Base-by-base conservation (phyloP, 2,329 filamentous ascomycete species). In the Botrytis elliptica region DNA sequence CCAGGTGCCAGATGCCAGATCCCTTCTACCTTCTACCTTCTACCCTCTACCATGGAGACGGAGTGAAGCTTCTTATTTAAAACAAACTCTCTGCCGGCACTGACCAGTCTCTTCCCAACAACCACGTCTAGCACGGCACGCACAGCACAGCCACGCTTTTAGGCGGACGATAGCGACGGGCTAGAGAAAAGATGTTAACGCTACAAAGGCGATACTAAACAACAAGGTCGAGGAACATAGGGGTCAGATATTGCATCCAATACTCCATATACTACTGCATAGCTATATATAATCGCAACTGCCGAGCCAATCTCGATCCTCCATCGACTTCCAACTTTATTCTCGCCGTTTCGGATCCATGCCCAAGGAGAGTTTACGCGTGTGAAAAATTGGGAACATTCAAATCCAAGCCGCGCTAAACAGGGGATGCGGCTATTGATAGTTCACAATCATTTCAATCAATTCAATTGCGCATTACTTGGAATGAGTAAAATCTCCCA, bases 391-490 rank as follows among this genome's bases (percentile, higher is more conserved):
- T 38, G 65, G 46, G 14, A 67, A n/a, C 14, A 42, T 29, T 42
- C 36, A 22, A 40, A 16, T 36, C 55, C n/a, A 57, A 14, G 46
- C 29, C 65, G 65, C 65, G 65, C 65, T 55, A 68, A 29, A 57
- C 40, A 57, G 49, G 52, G 52, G 52, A 38, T 49, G 66, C 49
- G 66, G 66, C 66, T 57, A 57, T 68, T 40, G 33, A 38, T 40
- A 67, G 25, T 38, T 42, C 60, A 18, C 42, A 18, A 57, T 25
- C 44, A 49, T 29, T 33, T 44, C 62, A 44, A 63, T n/a, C 33
- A n/a, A 36, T 18, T 68, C 66, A 68, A 68, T 57, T 55, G 65
- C 25, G 16, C 22, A 68, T 68, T 42, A 55, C 29, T 57, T 42
- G 36, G 36, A 33, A 22, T 68, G 5, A 20, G 9, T 38, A 25